A percentile compares a stretch with the other conserved stretches of the same genome.
These are phyloP conservation scores for Trichosporon sp. DNA, from an alignment of 1,284 basidiomycete species.

Conservation along the genomic window DNA sequence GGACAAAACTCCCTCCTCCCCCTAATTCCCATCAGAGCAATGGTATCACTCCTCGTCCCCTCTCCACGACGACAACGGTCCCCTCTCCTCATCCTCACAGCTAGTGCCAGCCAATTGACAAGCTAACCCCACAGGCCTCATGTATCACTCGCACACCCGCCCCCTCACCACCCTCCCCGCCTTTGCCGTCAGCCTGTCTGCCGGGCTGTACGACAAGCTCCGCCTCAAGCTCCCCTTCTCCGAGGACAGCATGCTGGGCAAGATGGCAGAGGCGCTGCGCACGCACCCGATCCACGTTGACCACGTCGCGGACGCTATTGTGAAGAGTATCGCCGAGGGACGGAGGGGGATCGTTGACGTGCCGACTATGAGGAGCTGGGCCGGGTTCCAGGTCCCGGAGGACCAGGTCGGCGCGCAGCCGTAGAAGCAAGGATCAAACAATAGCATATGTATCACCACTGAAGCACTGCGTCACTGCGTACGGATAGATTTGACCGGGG, in stretches of 20 bases:
- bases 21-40: too few species aligned
- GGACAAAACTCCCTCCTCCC: too few species aligned
- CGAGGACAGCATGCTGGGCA: conserved; percentile 38
- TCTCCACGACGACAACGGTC: too few species aligned
- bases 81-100: too few species aligned
- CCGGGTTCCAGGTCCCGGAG: conserved; percentile 27
- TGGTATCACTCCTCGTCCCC: too few species aligned
- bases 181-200: conserved; percentile 72
- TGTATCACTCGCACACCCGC: conserved; percentile 90
- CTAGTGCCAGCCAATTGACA: too few species aligned
- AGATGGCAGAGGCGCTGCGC: conserved; percentile 57
- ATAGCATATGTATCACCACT: too few species aligned
- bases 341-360: conserved; percentile 68
- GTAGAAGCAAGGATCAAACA: too few species aligned
- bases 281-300: conserved; percentile 92
- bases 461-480: too few species aligned
- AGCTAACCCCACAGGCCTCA: conserved; percentile 63
- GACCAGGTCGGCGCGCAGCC: too few species aligned
- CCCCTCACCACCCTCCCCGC: conserved; percentile 83
- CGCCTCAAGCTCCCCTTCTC: conserved; percentile 55
- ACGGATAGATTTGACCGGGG: too few species aligned
- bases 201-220: conserved; percentile 59
- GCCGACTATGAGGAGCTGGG: conserved; percentile 58
- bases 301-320: conserved; percentile 79
- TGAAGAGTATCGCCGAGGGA: conserved; percentile 40